Base-by-base conservation (phyloP, 208 protist genomes). In the Vickermania spadyakhi region DNA sequence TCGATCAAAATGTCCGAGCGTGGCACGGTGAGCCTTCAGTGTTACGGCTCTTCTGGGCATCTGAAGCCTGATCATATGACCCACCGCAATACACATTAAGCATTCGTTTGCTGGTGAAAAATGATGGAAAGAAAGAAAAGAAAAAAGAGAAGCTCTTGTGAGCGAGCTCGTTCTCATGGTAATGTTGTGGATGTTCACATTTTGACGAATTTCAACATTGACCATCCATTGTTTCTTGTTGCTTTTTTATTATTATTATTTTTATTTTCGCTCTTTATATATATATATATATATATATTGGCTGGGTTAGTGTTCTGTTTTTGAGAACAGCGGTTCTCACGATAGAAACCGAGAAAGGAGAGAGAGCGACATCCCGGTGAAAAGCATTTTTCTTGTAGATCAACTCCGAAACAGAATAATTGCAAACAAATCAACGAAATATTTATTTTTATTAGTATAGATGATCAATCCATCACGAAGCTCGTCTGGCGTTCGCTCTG, bases 31-130 rank as follows among this genome's bases (percentile, higher is more conserved):
- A 70, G 60, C 21, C 11, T 91, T 5, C 52, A 57, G 0, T 71
- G 61, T 5, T 58, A 83, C 31, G 78, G 80, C 27, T 84, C 75
- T 3, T 77, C 72, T 31, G 72, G 76, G 1, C 84, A 91, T 51
- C 57, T 91, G 23, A 70, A 72, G 3, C 70, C 72, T 0, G 68
- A 79, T 28, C 70, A 73, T 50, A 60, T 79, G n/a, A 88, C 80
- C 3, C 68, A 70, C 14, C 54, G 60, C 3, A 91, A 91, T 45
- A 28, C 85, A n/a, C 25, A 52, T 3, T 86, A 75, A 66, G n/a
- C 36, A 2, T 60, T 50, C 1, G 11, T 45, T 3, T 50, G 36
- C 29, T 18, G 45, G 50, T 4, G 13, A 61, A 62, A 11, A 14
- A 64, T 45, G 21, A 50, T 52, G 4, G 11, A 25, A 55, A 2